Evolutionary conservation across 1,284 basidiomycete species (phyloP), one percentile per base, ranked within the genome.

Genomic region (Anthracocystis setariae): DNA sequence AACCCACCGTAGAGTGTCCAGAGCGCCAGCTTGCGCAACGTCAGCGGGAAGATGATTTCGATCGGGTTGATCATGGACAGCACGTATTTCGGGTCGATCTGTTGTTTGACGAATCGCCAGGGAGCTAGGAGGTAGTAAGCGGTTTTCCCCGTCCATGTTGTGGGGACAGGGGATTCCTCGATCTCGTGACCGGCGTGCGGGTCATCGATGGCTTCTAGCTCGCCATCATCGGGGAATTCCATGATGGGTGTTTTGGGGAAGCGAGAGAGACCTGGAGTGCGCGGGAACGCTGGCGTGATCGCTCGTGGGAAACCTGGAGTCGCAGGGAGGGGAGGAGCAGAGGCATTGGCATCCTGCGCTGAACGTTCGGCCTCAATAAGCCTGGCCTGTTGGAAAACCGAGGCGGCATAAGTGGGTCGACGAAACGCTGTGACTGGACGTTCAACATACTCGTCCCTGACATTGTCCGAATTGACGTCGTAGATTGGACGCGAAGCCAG

Each of bases 361-460:
- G 54, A 58, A 5, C 57, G 49, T 15, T 68, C 65, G 2, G 58
- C 50, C 29, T 68, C 65, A 53, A 68, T 68, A 2, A 68, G 46
- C 8, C 58, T 43, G 1, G 65, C 57, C 43, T 68, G 65, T 23
- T 62, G 65, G 50, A 68, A 68, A 23, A 68, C 58, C 43, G 65
- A 68, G 5, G 65, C 65, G 4, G 65, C 65, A 32, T 68, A 68
- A 3, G 65, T 60, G 1, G 65, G 65, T 15, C 65, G 53, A 37
- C 65, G 45, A 58, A 68, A 61, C n/a, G 47, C 38, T 17, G 44
- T 32, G 21, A 59, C 43, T 3, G 55, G 29, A 24, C 51, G 52
- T 7, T 65, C 62, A 20, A 50, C 55, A 10, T 45, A 25, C 20
- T 52, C 29, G n/a, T 65, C 62, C n/a, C 53, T 46, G 1, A 47